Base-by-base conservation (phyloP, 495 filamentous ascomycete species). In the Penicillium daleae region DNA sequence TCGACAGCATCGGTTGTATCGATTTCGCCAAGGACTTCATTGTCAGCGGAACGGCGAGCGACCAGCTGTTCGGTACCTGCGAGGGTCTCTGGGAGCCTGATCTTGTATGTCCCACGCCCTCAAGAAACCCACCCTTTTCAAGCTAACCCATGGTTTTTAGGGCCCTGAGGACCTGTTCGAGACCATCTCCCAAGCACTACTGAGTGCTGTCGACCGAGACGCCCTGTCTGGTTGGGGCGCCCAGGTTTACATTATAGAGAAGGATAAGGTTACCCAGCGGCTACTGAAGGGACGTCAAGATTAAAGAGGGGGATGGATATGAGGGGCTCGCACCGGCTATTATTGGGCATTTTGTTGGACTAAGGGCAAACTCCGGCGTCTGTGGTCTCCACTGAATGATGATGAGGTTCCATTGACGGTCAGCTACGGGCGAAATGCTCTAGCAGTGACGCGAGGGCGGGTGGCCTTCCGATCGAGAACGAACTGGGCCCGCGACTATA, bases 21-120 rank as follows among this genome's bases (percentile, higher is more conserved):
- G 94, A 99, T 76, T 97, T 97, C 72, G 95, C 95, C 57, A 97
- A 97, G 83, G 95, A 99, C 78, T 99, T 99, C 78, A 98, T 99
- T 76, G 96, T 98, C 61, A 91, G 87, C 70, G 95, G 95, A 62
- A 99, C 95, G 19, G 95, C 95, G 27, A 92, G 91, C 67, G 93
- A 98, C 72, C 95, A 99, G 85, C 79, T 99, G 65, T 98, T 97
- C 82, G 95, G 95, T 80, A 99, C 95, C 71, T 99, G 95, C 78
- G 95, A 99, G 81, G 92, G 92, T 70, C 80, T 99, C 71, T 99
- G 95, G 95, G 96, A 99, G 82, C 95, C 95, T 59, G 88, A 96
- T 84, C 76, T 99, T 79, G 92, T 96, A 82, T 53, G 89, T 82
- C 51, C 33, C 4, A 1, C 6, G 19, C 39, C 12, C 33, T 52